phyloP scores from a whole-genome alignment of 345 rosid species.

The Gossypium bickii region DNA sequence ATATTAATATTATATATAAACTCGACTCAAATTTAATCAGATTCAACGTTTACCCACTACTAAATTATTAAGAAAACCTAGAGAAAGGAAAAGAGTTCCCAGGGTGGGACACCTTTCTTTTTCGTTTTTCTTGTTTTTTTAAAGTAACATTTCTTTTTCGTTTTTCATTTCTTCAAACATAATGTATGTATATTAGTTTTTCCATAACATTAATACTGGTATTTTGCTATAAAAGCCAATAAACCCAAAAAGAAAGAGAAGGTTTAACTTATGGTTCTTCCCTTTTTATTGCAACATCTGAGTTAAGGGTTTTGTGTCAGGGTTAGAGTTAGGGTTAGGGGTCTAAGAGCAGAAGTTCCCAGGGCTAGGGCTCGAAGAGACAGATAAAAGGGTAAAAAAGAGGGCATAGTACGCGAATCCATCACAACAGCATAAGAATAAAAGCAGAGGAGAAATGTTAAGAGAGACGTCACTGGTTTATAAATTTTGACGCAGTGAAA shows the following conservation, averaged over 20 bases:
- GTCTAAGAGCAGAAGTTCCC: background rate
- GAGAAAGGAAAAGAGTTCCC: background rate
- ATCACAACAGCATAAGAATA: slow-evolving; percentile 29
- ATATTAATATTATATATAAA: no score
- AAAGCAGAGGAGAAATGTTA: slow-evolving; percentile 10
- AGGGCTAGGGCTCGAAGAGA: background rate
- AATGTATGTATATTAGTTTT: background rate
- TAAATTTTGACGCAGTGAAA: background rate
- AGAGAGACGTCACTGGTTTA: slow-evolving; percentile 22
- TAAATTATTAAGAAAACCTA: background rate
- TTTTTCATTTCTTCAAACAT: background rate
- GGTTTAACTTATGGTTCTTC: background rate
- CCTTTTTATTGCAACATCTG: background rate
- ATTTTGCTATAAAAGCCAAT: background rate
- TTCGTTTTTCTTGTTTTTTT: background rate
- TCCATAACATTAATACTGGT: background rate
- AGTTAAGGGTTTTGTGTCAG: background rate
- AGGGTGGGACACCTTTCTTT: background rate
- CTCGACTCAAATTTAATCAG: no score
- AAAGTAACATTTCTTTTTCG: no score
- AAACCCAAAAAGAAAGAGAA: background rate
- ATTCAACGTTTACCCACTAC: background rate
- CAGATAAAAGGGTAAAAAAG: background rate
- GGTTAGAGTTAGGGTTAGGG: background rate
- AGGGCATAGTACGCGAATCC: slow-evolving; percentile 22